Conservation (phyloP, 1,284 basidiomycete genomes). For the Cerrena zonata region DNA sequence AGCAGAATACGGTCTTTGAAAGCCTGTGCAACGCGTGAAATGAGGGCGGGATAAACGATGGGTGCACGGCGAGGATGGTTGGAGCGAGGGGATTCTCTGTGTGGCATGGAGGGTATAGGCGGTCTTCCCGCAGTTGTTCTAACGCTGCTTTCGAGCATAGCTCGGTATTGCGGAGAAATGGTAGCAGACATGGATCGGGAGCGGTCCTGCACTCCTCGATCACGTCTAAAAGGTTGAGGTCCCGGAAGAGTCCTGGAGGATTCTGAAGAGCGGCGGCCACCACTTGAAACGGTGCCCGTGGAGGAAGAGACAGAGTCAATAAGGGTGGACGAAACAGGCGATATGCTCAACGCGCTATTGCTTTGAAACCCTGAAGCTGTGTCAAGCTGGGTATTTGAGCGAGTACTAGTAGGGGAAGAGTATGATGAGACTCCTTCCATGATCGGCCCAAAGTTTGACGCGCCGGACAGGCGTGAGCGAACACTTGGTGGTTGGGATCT, state of each 20-base stretch:
- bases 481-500: constrained; percentile 24
- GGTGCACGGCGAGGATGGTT: constrained; percentile 49
- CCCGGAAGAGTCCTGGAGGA: constrained; percentile 45
- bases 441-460: constrained; percentile 20
- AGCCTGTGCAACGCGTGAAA: constrained; percentile 90
- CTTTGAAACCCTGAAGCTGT: constrained; percentile 34
- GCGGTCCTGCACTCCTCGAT: constrained; percentile 58
- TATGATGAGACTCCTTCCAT: constrained; percentile 19
- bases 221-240: constrained; percentile 40
- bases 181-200: constrained; percentile 70
- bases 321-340: constrained; percentile 50
- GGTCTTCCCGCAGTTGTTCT: constrained; percentile 36
- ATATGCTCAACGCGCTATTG: constrained; percentile 36
- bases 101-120: constrained; percentile 32
- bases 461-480: constrained; percentile 22
- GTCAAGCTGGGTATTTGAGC: constrained; percentile 44
- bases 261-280: constrained; percentile 48
- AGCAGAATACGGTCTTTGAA: constrained; percentile 81
- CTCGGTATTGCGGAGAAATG: constrained; percentile 33
- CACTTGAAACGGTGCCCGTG: constrained; percentile 8
- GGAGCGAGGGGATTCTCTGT: constrained; percentile 44
- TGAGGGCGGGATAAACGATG: constrained; percentile 87
- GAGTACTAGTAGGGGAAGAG: constrained; percentile 24
- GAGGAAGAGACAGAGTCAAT: constrained; percentile 31
- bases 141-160: constrained; percentile 26